Percentiles rank a stretch among this genome's conserved stretches.
phyloP scores from a whole-genome alignment of 257 asterid genomes.

The Solanum appendiculatum region DNA sequence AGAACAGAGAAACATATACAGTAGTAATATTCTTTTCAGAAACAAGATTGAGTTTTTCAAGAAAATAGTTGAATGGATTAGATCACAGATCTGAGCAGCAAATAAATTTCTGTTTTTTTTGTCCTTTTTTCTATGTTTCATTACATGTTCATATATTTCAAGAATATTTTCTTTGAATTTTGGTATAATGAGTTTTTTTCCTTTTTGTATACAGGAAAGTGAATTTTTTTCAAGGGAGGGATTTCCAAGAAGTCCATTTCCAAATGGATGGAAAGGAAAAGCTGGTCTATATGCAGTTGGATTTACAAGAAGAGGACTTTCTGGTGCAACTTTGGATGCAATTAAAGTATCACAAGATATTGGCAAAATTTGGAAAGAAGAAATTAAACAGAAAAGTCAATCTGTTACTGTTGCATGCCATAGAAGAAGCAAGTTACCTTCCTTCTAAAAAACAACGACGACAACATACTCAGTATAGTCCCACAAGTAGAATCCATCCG shows the following conservation, averaged over 20 bases:
- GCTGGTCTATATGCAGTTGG: constrained; percentile 84
- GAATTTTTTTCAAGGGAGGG: constrained; percentile 65
- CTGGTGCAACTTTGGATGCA: constrained; percentile 81
- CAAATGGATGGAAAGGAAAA: constrained; percentile 92
- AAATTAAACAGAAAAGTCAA: constrained; percentile 45
- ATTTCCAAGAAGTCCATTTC: constrained; percentile 60
- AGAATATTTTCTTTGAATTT: neutral
- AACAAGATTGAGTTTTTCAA: constrained; percentile 28
- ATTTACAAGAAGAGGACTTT: constrained; percentile 74
- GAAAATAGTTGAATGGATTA: constrained; percentile 4
- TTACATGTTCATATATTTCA: neutral
- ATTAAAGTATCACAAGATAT: constrained; percentile 65
- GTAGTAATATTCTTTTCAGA: neutral
- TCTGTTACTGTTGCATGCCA: constrained; percentile 35
- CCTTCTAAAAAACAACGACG: neutral
- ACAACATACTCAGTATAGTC: neutral
- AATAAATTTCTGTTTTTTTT: neutral
- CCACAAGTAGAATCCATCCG: neutral
- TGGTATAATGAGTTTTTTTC: neutral
- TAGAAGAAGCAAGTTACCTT: constrained; percentile 31
- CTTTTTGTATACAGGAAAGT: constrained; percentile 38
- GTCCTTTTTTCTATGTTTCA: neutral
- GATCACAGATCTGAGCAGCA: constrained; percentile 6
- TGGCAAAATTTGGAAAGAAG: constrained; percentile 65
- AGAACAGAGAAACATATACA: constrained; percentile 10